Percentiles rank a stretch among this genome's conserved stretches.
phyloP scores from a whole-genome alignment of 192 early-diverging fungal genomes.

The Irineochytrium annulatum region DNA sequence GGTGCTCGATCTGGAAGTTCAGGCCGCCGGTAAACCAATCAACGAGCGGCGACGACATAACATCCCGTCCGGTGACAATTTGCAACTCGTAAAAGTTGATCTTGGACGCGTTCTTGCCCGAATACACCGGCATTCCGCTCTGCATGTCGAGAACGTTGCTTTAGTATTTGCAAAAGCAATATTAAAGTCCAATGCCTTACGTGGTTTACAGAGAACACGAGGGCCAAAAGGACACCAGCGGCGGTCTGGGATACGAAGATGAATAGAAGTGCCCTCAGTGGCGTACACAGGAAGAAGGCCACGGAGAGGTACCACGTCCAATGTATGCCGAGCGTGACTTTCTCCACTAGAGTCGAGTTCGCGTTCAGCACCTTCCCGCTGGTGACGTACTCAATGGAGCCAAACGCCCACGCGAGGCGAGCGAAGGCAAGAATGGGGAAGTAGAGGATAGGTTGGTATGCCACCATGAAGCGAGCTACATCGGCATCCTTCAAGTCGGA shows the following conservation, averaged over 20 bases:
- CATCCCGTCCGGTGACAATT: conserved; percentile 75
- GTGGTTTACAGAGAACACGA: conserved; percentile 79
- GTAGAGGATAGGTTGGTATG: conserved; percentile 50
- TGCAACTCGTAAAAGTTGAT: conserved; percentile 76
- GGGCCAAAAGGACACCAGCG: conserved; percentile 66
- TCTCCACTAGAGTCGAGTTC: conserved; percentile 43
- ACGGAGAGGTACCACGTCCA: conserved; percentile 63
- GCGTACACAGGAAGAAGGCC: conserved; percentile 43
- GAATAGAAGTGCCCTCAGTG: conserved; percentile 46
- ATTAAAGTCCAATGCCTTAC: conserved; percentile 18
- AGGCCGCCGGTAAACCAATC: conserved; percentile 83
- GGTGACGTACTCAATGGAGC: conserved; percentile 51
- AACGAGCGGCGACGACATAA: conserved; percentile 50
- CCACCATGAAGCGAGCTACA: conserved; percentile 62
- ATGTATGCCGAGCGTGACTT: conserved; percentile 55
- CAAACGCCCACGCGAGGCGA: conserved; percentile 71
- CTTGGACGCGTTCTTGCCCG: conserved; percentile 51
- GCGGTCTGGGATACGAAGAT: conserved; percentile 59
- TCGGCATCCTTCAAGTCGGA: conserved; percentile 39
- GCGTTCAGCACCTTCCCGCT: conserved; percentile 38
- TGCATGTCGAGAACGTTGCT: not conserved
- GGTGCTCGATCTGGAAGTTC: conserved; percentile 86
- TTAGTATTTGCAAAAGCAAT: not conserved
- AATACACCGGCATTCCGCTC: conserved; percentile 81
- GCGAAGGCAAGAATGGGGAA: conserved; percentile 73